Percentiles rank a stretch among this genome's conserved stretches.
Conservation (phyloP, 345 rosid species). For the Euphorbia lathyris region DNA sequence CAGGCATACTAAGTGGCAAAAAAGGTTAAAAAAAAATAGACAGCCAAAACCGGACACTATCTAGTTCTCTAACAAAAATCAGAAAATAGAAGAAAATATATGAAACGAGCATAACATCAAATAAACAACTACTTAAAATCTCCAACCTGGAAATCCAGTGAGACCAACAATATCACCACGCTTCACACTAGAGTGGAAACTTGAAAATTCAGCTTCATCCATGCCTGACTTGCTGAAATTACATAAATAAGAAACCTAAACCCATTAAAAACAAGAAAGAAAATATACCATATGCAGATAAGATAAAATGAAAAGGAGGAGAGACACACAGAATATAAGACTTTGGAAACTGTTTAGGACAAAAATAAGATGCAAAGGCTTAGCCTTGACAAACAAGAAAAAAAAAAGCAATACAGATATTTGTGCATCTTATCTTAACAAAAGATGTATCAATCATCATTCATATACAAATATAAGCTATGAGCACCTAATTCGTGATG, state of each 20-base stretch:
- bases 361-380: neutral
- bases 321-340: neutral
- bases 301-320: neutral
- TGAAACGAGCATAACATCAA: neutral
- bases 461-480: neutral
- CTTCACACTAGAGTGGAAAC: conserved; percentile 63
- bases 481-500: neutral
- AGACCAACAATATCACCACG: conserved; percentile 97
- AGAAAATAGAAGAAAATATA: neutral
- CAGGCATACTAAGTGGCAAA: neutral
- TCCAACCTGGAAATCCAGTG: conserved; percentile 88
- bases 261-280: neutral
- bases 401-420: neutral
- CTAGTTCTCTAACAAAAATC: neutral
- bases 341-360: neutral
- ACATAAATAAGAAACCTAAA: conserved; percentile 5
- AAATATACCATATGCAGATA: neutral
- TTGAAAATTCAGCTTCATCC: conserved; percentile 64
- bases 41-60: neutral
- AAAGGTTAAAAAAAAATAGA: neutral
- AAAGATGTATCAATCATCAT: neutral
- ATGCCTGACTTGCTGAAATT: conserved; percentile 68
- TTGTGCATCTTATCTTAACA: neutral
- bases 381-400: neutral
- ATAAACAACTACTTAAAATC: neutral